A percentile compares a stretch with the other conserved stretches of the same genome.
Evolutionary conservation across 2,329 filamentous ascomycete species (phyloP).

Genomic region (Penicillium palitans): DNA sequence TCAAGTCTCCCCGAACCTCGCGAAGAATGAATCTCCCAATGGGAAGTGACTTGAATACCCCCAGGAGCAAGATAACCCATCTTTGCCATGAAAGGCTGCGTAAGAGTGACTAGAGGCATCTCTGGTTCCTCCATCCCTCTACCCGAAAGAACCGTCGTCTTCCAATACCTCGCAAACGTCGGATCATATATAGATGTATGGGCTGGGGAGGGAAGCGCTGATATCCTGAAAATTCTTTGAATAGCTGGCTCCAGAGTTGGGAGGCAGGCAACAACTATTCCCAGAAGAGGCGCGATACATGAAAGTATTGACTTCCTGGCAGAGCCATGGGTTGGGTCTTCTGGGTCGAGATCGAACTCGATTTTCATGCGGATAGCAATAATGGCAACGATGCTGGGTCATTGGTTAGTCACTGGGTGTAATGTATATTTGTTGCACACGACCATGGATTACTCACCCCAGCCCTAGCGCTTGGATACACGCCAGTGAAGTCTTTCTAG

Average conservation of each 20-base stretch:
- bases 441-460: constrained; percentile 10
- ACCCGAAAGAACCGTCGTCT: constrained; percentile 11
- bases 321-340: constrained; percentile 14
- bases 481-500: constrained; percentile 9
- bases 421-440: background rate
- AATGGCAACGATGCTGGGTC: constrained; percentile 14
- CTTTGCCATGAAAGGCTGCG: constrained; percentile 16
- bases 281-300: constrained; percentile 11
- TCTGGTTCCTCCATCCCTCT: constrained; percentile 15
- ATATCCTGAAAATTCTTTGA: constrained; percentile 3
- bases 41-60: constrained; percentile 24
- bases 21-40: constrained; percentile 29
- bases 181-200: constrained; percentile 4
- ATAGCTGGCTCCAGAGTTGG: constrained; percentile 14
- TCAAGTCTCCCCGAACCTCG: constrained; percentile 23
- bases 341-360: constrained; percentile 6
- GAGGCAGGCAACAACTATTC: constrained; percentile 21
- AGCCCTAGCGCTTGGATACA: constrained; percentile 15
- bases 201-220: constrained; percentile 3
- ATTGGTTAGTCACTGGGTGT: background rate
- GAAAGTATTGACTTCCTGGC: constrained; percentile 18
- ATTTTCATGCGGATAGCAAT: constrained; percentile 15
- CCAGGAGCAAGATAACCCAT: constrained; percentile 20
- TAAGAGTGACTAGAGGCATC: constrained; percentile 16
- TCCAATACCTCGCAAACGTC: constrained; percentile 15